Conservation (phyloP, 164 flowering plant genomes). For the Litsea cubeba region DNA sequence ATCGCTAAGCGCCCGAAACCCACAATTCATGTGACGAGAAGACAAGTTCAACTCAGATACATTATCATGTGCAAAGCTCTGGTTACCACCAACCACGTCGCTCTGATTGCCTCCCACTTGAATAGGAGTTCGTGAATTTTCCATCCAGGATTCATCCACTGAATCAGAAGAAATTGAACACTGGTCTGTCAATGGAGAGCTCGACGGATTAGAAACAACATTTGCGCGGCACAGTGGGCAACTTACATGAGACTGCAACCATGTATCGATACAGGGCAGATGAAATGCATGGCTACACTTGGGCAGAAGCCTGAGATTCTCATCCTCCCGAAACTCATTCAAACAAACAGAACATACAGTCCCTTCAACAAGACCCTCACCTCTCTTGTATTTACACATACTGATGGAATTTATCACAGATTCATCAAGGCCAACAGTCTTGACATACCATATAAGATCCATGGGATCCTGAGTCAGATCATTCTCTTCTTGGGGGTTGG, state of each 20-base stretch:
- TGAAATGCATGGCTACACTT: slow-evolving; percentile 79
- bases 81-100: not conserved
- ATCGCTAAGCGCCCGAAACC: slow-evolving; percentile 24
- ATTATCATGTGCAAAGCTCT: slow-evolving; percentile 14
- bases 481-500: slow-evolving; percentile 36
- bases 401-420: slow-evolving; percentile 59
- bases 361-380: slow-evolving; percentile 62
- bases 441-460: slow-evolving; percentile 16
- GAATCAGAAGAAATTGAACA: slow-evolving; percentile 5
- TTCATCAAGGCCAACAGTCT: slow-evolving; percentile 56
- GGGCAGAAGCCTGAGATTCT: slow-evolving; percentile 57
- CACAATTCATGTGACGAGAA: slow-evolving; percentile 2
- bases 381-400: slow-evolving; percentile 53
- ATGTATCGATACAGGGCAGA: slow-evolving; percentile 59
- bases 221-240: slow-evolving; percentile 64
- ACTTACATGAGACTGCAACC: slow-evolving; percentile 55
- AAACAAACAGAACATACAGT: slow-evolving; percentile 67
- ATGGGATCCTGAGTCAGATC: slow-evolving; percentile 29
- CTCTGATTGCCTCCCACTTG: slow-evolving; percentile 8
- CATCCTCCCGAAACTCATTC: slow-evolving; percentile 51
- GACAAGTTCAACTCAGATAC: slow-evolving; percentile 6
- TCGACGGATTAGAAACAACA: slow-evolving; percentile 21
- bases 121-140: slow-evolving; percentile 13
- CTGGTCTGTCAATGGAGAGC: not conserved
- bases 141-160: slow-evolving; percentile 16